A percentile compares a stretch with the other conserved stretches of the same genome.
Conservation (phyloP, 2,329 filamentous ascomycete species). For the Paecilomyces sp. region DNA sequence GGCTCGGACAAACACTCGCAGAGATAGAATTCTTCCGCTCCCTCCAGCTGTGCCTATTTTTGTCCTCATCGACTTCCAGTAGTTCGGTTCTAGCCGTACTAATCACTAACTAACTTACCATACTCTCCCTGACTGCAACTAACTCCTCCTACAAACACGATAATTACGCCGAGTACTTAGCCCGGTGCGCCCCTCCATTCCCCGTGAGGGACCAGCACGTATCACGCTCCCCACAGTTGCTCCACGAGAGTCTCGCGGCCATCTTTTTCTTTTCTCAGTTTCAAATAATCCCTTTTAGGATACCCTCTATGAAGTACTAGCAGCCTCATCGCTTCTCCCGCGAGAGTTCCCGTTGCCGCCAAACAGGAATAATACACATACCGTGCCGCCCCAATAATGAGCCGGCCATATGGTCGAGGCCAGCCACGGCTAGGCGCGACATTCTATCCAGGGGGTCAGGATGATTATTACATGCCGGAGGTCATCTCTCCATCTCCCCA, state of each 20-base stretch:
- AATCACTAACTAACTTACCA: too few relatives aligned
- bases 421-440: constrained; percentile 50
- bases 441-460: constrained; percentile 59
- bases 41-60: neutral
- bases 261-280: neutral
- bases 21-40: neutral
- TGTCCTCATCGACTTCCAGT: neutral
- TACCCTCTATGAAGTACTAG: neutral
- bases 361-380: constrained; percentile 6
- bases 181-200: neutral
- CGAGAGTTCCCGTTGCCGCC: neutral
- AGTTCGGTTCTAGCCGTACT: neutral
- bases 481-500: constrained; percentile 64
- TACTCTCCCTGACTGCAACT: too few relatives aligned
- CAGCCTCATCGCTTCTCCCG: neutral
- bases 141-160: neutral
- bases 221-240: neutral
- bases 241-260: neutral
- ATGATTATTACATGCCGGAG: constrained; percentile 64
- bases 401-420: constrained; percentile 30
- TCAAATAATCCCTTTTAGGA: neutral
- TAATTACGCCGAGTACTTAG: neutral
- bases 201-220: neutral
- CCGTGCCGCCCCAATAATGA: constrained; percentile 19
- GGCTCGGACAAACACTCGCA: neutral